Conservation (phyloP, 257 asterid genomes). For the Marsdenia floribunda region DNA sequence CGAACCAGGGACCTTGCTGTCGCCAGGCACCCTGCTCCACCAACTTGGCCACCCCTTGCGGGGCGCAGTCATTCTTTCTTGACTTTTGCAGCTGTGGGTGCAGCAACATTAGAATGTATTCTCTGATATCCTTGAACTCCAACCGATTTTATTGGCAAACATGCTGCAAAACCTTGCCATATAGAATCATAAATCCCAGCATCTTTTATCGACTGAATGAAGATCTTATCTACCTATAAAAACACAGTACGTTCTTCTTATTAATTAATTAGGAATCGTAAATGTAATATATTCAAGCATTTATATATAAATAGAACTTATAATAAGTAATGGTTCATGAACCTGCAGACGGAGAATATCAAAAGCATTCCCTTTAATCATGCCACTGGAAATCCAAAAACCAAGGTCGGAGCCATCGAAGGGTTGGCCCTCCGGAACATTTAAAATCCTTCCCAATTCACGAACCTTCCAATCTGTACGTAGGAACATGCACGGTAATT, state of each 20-base stretch:
- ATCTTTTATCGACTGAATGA: slow-evolving; percentile 82
- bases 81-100: slow-evolving; percentile 91
- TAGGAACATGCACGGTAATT: slow-evolving; percentile 2
- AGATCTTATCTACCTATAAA: slow-evolving; percentile 84
- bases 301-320: not conserved
- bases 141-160: slow-evolving; percentile 78
- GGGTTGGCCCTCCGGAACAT: slow-evolving; percentile 75
- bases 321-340: no score
- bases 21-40: no score
- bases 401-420: slow-evolving; percentile 95
- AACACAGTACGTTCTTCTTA: not conserved
- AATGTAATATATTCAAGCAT: not conserved
- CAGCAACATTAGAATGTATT: slow-evolving; percentile 78
- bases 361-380: slow-evolving; percentile 68
- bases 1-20: no score
- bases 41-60: no score
- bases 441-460: slow-evolving; percentile 69
- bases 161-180: slow-evolving; percentile 97
- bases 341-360: slow-evolving; percentile 86
- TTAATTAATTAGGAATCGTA: not conserved
- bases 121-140: slow-evolving; percentile 99
- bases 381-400: slow-evolving; percentile 78
- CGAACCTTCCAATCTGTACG: slow-evolving; percentile 64
- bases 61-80: slow-evolving; percentile 98
- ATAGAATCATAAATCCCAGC: slow-evolving; percentile 81